Base-by-base conservation (phyloP, 179 eudicot species). In the Pouteria campechiana region DNA sequence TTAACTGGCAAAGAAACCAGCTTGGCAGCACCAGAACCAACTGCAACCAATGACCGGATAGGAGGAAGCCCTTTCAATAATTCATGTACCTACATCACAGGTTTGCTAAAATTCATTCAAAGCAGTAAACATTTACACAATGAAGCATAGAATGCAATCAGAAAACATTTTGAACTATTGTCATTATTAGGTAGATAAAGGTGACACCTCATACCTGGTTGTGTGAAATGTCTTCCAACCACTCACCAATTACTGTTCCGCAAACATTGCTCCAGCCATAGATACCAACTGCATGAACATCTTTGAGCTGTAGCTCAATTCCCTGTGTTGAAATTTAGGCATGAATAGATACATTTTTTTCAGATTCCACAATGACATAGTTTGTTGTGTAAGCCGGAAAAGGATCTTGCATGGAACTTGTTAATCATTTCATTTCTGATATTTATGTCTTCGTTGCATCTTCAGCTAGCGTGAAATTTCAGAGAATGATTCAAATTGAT, bases 181-280 rank as follows among this genome's bases (percentile, higher is more conserved):
- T 52, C 17, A 31, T 34, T 7, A 25, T 13, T 32, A 23, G 48
- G 16, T 30, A 44, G 12, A 17, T 4, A 11, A 25, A 8, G 15
- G 4, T 7, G 9, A 28, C 17, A 36, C 37, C 25, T 39, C 13
- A 63, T 52, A 90, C 98, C 96, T 90, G 98, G 69, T 82, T 82
- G 38, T 73, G 90, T 48, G 98, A 90, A 43, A 90, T 86, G 61
- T 90, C 98, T 71, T 86, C 95, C 58, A 77, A 72, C 98, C 98
- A 90, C 63, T 90, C 94, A 50, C 93, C 94, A 25, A 73, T 3
- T 42, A 72, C 58, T 32, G 76, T 70, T 71, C 86, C 96, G 50
- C 76, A 76, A 17, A 82, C 76, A 49, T 75, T 71, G 61, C 58
- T 55, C 98, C 93, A 86, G 49, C 98, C 98, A 64, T 86, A 90